A percentile compares a stretch with the other conserved stretches of the same genome.
Evolutionary conservation across 2,329 filamentous ascomycete genomes (phyloP).

Genomic region (Colletotrichum sojae): DNA sequence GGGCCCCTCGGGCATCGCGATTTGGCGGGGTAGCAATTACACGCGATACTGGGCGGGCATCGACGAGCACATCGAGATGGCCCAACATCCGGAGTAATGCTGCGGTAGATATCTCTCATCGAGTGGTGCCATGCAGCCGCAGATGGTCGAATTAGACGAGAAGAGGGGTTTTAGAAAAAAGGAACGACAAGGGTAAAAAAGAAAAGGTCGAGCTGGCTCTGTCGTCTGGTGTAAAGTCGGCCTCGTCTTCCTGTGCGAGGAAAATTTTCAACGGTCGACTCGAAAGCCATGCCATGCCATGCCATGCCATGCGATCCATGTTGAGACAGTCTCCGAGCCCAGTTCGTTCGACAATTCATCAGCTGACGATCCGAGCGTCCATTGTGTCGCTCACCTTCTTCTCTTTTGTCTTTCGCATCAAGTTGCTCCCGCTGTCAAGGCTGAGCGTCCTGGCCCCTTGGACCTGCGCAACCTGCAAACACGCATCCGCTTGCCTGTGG

Average conservation of each 20-base stretch:
- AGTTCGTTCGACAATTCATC: slow-evolving; percentile 31
- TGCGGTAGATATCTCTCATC: not conserved
- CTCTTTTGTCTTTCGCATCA: slow-evolving; percentile 8
- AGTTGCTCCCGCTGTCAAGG: slow-evolving; percentile 6
- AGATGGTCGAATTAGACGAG: not conserved
- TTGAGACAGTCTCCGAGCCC: slow-evolving; percentile 21
- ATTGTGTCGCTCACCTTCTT: not conserved
- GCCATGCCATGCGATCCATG: slow-evolving; percentile 9
- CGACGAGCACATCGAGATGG: slow-evolving; percentile 29
- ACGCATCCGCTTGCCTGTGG: not conserved
- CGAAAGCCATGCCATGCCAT: not conserved
- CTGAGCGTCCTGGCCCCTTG: not conserved
- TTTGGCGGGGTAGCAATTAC: slow-evolving; percentile 7
- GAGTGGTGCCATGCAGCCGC: not conserved
- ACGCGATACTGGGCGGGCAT: slow-evolving; percentile 26
- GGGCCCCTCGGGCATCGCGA: not conserved
- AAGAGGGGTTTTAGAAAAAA: not conserved
- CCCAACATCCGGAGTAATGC: not conserved
- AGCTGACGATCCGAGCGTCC: slow-evolving; percentile 25
- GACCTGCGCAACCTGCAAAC: slow-evolving; percentile 8
- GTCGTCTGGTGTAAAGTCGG: not conserved
- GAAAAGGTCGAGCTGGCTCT: not conserved
- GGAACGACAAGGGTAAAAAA: slow-evolving; percentile 1
- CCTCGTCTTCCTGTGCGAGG: not conserved
- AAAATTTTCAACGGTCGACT: not conserved